phyloP scores from a whole-genome alignment of 2,329 filamentous ascomycete genomes.

The Sporothrix curviconia region DNA sequence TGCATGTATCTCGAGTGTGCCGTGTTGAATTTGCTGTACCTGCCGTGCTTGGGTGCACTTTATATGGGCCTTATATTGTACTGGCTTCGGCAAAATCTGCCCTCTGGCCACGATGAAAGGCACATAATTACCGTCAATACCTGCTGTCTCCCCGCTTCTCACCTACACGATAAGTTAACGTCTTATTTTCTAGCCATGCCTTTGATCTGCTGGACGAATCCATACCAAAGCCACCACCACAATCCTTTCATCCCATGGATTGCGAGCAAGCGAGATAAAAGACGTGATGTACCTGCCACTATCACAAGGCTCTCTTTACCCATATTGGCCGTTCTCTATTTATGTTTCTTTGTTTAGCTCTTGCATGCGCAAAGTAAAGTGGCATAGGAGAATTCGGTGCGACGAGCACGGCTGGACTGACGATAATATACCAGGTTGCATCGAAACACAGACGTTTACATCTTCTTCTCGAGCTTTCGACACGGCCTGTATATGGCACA shows the following conservation, averaged over 20 bases:
- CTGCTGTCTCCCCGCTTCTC: background rate
- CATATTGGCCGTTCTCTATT: background rate
- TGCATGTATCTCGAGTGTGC: too few species aligned
- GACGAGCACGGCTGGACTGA: background rate
- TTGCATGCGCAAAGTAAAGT: too few species aligned
- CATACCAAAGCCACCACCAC: too few species aligned
- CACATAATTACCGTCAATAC: background rate
- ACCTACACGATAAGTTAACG: background rate
- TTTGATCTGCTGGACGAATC: too few species aligned
- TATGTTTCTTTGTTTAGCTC: too few species aligned
- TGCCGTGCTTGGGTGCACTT: too few species aligned
- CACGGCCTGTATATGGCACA: background rate
- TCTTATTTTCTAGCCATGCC: too few species aligned
- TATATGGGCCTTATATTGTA: too few species aligned
- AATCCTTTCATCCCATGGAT: background rate
- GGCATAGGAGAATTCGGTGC: too few species aligned
- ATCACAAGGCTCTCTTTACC: background rate
- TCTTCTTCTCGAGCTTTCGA: background rate
- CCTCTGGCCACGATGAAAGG: background rate
- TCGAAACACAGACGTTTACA: background rate
- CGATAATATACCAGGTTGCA: background rate
- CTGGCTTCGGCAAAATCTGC: background rate
- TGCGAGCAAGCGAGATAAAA: background rate
- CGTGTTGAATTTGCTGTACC: too few species aligned
- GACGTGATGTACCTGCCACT: background rate